Conservation (phyloP, 177 flowering plant genomes). For the Vitis hybrid region DNA sequence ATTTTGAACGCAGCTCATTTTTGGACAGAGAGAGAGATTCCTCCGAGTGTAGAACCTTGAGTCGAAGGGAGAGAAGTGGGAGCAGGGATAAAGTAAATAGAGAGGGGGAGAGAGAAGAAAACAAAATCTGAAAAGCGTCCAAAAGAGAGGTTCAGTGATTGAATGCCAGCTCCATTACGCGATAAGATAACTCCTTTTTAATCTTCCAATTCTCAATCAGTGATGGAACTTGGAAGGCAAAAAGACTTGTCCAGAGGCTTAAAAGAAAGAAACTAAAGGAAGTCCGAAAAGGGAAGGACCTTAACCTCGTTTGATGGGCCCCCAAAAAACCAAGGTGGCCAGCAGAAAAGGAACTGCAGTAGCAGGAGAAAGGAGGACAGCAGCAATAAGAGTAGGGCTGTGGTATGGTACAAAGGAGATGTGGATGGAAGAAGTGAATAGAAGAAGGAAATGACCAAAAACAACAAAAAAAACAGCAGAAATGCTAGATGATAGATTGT, state of each 20-base stretch:
- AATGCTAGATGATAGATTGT: slow-evolving; percentile 8
- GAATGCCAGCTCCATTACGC: slow-evolving; percentile 33
- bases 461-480: not conserved
- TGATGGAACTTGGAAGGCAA: slow-evolving; percentile 31
- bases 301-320: slow-evolving; percentile 45
- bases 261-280: not conserved
- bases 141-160: slow-evolving; percentile 15
- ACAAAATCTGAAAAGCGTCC: slow-evolving; percentile 22
- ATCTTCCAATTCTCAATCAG: not conserved
- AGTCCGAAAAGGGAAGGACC: slow-evolving; percentile 24
- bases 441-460: not conserved
- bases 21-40: slow-evolving; percentile 7
- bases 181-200: slow-evolving; percentile 9
- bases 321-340: slow-evolving; percentile 1
- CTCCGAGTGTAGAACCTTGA: slow-evolving; percentile 2
- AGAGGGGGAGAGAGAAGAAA: slow-evolving; percentile 13
- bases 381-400: not conserved
- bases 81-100: slow-evolving; percentile 3
- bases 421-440: too few relatives aligned
- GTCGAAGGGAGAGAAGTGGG: slow-evolving; percentile 2
- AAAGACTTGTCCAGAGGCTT: not conserved
- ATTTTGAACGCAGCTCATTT: slow-evolving; percentile 30
- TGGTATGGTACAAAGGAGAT: too few relatives aligned
- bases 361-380: not conserved
- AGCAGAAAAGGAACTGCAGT: not conserved